These are phyloP conservation scores for Chara braunii DNA, from an alignment of 139 green algal genomes.

Conservation along the genomic window DNA sequence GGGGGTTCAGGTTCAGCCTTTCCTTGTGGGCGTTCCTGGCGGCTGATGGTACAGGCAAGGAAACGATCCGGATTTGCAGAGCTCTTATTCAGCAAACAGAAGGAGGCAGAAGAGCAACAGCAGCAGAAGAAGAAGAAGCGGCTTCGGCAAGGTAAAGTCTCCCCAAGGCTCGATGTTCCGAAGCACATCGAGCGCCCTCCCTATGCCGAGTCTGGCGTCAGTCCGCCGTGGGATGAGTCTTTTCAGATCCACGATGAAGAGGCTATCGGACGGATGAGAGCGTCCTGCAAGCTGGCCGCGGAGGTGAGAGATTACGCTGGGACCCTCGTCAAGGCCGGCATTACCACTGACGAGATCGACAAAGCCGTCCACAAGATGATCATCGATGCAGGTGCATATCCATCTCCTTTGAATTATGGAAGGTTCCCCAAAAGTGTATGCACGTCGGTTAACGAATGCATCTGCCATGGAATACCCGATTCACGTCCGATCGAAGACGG, in stretches of 20 bases:
- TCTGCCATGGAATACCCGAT: slow-evolving; percentile 91
- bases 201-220: slow-evolving; percentile 28
- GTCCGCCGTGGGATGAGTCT: slow-evolving; percentile 13
- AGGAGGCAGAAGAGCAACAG: neutral
- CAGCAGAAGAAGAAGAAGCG: neutral
- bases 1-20: no score
- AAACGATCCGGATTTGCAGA: no score
- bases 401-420: slow-evolving; percentile 85
- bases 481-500: slow-evolving; percentile 49
- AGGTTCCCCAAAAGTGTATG: slow-evolving; percentile 95
- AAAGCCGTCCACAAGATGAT: slow-evolving; percentile 74
- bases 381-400: slow-evolving; percentile 79
- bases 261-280: slow-evolving; percentile 65
- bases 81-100: no score
- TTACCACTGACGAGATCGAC: slow-evolving; percentile 94
- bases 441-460: slow-evolving; percentile 94
- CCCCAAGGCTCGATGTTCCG: slow-evolving; percentile 25
- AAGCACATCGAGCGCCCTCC: slow-evolving; percentile 22
- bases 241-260: slow-evolving; percentile 33
- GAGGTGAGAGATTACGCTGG: slow-evolving; percentile 68
- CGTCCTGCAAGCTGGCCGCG: slow-evolving; percentile 72
- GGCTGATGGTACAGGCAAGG: no score
- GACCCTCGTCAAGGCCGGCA: slow-evolving; percentile 63
- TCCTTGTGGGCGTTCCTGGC: no score
- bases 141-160: slow-evolving; percentile 28